Conservation (phyloP, 257 asterid species). For the Solanum okadae region DNA sequence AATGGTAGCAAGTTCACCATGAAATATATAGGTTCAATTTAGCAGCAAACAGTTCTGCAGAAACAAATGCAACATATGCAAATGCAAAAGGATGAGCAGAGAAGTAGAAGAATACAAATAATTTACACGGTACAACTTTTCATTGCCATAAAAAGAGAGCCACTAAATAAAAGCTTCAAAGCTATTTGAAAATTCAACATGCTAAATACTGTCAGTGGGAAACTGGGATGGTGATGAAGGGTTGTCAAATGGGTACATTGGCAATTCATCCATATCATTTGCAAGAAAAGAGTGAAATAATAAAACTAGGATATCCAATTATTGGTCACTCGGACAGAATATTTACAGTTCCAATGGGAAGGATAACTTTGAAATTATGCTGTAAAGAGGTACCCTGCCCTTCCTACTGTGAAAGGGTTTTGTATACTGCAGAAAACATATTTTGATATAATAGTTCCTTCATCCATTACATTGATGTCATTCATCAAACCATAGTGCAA, state of each 20-base stretch:
- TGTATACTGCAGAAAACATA: neutral
- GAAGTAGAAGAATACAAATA: neutral
- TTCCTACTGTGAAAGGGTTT: neutral
- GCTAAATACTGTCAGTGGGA: neutral
- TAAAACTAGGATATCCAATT: neutral
- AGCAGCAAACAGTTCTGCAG: neutral
- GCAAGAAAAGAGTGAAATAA: neutral
- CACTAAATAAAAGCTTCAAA: neutral
- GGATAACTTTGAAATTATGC: neutral
- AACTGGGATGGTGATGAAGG: neutral
- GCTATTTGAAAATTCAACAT: neutral
- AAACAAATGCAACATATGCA: neutral
- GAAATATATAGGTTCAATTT: neutral
- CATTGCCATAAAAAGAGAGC: neutral
- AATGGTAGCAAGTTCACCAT: slow-evolving; percentile 6
- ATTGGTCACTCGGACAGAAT: neutral
- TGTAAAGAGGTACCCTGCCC: neutral
- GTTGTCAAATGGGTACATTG: neutral
- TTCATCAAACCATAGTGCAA: neutral
- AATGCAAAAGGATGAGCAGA: neutral
- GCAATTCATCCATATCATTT: neutral
- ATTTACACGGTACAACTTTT: neutral
- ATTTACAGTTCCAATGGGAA: neutral
- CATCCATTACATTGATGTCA: neutral
- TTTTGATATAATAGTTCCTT: neutral